phyloP scores from a whole-genome alignment of 257 asterid species.

The Nicotiana tabacum region DNA sequence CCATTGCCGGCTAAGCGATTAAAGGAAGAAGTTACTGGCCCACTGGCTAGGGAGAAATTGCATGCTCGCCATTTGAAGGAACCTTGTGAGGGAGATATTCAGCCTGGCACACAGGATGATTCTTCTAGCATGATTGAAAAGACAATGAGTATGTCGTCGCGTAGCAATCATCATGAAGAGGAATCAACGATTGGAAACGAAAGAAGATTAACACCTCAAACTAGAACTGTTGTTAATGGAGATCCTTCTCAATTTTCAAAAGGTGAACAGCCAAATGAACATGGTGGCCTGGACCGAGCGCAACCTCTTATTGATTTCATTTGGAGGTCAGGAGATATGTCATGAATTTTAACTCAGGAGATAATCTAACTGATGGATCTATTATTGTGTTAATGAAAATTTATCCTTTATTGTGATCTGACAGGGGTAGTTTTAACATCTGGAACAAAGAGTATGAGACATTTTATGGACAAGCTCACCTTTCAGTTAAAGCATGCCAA shows the following conservation, averaged over 20 bases:
- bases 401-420: slow-evolving; percentile 12
- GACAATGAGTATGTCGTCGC: not conserved
- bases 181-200: not conserved
- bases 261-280: slow-evolving; percentile 11
- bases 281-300: slow-evolving; percentile 13
- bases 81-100: not conserved
- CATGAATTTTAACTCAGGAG: not conserved
- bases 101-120: slow-evolving; percentile 8
- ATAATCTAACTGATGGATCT: not conserved
- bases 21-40: not conserved
- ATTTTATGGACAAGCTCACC: slow-evolving; percentile 50
- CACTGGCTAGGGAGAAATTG: not conserved
- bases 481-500: slow-evolving; percentile 47
- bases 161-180: not conserved
- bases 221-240: not conserved
- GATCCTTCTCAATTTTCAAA: slow-evolving; percentile 12
- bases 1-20: not conserved
- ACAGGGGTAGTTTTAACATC: slow-evolving; percentile 58
- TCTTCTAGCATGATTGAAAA: not conserved
- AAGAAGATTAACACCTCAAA: not conserved
- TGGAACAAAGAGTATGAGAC: slow-evolving; percentile 24
- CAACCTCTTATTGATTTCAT: slow-evolving; percentile 41
- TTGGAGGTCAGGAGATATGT: slow-evolving; percentile 60
- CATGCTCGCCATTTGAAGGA: not conserved
- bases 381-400: slow-evolving; percentile 4